Base-by-base conservation (phyloP, 2,329 filamentous ascomycete species). In the Penicillium sp. region DNA sequence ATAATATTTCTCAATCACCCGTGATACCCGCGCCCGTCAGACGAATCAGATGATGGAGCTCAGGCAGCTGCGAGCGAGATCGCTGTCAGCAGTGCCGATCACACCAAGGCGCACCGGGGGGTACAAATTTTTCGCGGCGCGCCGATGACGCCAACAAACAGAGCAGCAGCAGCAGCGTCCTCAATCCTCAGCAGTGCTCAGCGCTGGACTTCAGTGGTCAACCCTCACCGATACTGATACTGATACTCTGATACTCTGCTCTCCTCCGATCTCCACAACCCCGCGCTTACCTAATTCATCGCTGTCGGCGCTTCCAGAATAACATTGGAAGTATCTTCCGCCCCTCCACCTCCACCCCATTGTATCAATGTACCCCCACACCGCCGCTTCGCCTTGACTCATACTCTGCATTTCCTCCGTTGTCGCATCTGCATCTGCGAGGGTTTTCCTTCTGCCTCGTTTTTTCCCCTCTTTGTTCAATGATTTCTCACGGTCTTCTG, bases 241-340 rank as follows among this genome's bases (percentile, higher is more conserved):
- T n/a, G n/a, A n/a, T n/a, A n/a, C n/a, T n/a, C n/a, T n/a, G n/a
- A n/a, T n/a, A n/a, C n/a, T 34, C 26, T 6, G 23, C 27, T n/a
- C 18, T 8, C 46, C 46, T 46, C 26, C 27, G 37, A 44, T 49
- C 48, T 55, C 49, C 37, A 26, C 45, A 26, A 32, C 57, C 61
- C 58, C 60, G 58, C 58, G 59, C 59, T 63, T 59, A 62, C 59
- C 55, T 63, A 62, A 63, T 62, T 52, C 34, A 2, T 57, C 58
- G 59, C 55, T 59, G 58, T 56, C 47, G 56, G 59, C 61, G 61
- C 51, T 63, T 62, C 55, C 42, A 42, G 57, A 60, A 60, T 60
- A 54, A 32, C 30, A 26, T 44, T 40, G 27, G 27, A 12, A 7
- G 27, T 6, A 44, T 32, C 29, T n/a, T 17, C 37, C 49, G 46